These are phyloP conservation scores for Nicotiana sylvestris DNA, from an alignment of 257 asterid species.

Conservation along the genomic window DNA sequence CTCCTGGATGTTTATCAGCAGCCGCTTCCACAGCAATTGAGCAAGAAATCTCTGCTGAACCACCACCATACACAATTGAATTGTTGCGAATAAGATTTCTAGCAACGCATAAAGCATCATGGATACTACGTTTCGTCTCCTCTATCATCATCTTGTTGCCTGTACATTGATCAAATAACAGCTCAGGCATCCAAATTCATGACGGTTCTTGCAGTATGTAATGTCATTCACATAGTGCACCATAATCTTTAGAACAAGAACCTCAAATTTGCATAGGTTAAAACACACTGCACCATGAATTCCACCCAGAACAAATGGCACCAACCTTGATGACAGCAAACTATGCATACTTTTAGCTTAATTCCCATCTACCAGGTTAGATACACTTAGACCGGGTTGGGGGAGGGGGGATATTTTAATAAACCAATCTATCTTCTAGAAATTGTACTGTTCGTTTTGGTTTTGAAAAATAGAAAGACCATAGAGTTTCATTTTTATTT, in stretches of 20 bases:
- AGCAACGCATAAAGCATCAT: conserved; percentile 92
- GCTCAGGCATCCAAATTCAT: conserved; percentile 12
- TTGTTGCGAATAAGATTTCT: conserved; percentile 91
- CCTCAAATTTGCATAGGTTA: not conserved
- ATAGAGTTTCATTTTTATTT: too few relatives aligned
- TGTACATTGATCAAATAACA: conserved; percentile 15
- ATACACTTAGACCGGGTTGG: not conserved
- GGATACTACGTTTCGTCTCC: conserved; percentile 97
- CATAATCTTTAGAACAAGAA: not conserved
- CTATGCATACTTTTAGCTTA: not conserved
- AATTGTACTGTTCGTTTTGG: not conserved
- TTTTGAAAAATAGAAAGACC: not conserved
- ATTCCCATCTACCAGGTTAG: not conserved
- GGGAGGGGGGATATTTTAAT: not conserved
- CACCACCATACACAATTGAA: conserved; percentile 97
- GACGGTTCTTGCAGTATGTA: not conserved
- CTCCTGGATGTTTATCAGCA: conserved; percentile 95
- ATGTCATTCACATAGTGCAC: not conserved
- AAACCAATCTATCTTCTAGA: not conserved
- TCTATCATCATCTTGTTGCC: conserved; percentile 99
- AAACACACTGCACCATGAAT: not conserved
- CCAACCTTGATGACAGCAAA: not conserved
- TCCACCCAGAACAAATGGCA: not conserved
- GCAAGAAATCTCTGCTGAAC: conserved; percentile 93
- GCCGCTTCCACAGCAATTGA: conserved; percentile 96